phyloP scores from a whole-genome alignment of 805 yeast genomes.

The Cyberlindnera mrakii region DNA sequence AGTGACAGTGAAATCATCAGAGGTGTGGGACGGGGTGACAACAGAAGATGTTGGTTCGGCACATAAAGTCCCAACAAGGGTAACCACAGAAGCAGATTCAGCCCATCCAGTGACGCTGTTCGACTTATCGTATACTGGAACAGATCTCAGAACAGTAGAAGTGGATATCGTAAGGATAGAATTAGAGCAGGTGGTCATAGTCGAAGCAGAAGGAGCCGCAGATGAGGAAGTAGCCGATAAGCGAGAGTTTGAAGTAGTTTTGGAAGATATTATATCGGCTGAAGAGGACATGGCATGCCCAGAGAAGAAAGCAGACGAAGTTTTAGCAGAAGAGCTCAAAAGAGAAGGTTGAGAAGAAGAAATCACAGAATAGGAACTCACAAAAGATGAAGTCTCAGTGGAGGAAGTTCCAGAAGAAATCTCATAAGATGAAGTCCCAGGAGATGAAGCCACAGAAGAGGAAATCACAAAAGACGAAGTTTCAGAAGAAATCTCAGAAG shows the following conservation, averaged over 20 bases:
- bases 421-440: neutral
- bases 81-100: conserved; percentile 8
- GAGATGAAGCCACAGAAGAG: neutral
- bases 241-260: neutral
- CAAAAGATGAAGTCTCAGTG: neutral
- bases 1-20: no score
- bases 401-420: neutral
- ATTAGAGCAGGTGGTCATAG: conserved; percentile 13
- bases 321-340: neutral
- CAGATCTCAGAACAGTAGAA: conserved; percentile 13
- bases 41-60: neutral
- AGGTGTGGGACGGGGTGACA: no score
- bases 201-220: conserved; percentile 3
- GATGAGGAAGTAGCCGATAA: neutral
- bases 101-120: conserved; percentile 21
- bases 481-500: neutral
- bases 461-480: no score
- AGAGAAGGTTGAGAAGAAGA: neutral
- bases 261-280: neutral
- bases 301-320: neutral
- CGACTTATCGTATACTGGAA: conserved; percentile 14
- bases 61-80: conserved; percentile 18
- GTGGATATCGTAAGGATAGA: conserved; percentile 18
- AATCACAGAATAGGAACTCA: neutral
- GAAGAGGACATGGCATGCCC: neutral